A percentile compares a stretch with the other conserved stretches of the same genome.
phyloP scores from a whole-genome alignment of 805 yeast genomes.

The Ascoidea rubescens region DNA sequence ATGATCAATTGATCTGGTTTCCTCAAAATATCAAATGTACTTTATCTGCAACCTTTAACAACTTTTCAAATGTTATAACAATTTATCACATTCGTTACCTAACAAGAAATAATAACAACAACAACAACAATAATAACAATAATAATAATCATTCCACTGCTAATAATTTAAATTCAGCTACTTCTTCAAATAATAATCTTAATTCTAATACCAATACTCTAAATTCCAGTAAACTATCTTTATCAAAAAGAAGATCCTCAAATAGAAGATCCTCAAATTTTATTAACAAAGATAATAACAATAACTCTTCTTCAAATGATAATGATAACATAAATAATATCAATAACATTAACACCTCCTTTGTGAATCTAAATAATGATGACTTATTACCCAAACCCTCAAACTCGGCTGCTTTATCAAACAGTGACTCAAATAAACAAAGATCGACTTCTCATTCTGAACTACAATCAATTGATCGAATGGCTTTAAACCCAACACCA shows the following conservation, averaged over 20 bases:
- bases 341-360: not conserved
- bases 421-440: conserved; percentile 1
- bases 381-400: conserved; percentile 13
- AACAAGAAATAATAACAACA: conserved; percentile 7
- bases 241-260: not conserved
- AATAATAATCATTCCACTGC: not conserved
- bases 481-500: conserved; percentile 22
- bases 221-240: not conserved
- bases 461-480: conserved; percentile 27
- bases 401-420: not conserved
- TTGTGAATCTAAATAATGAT: not conserved
- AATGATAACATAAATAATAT: not conserved
- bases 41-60: conserved; percentile 43
- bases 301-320: not conserved
- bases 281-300: not conserved
- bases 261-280: not conserved
- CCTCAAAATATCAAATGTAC: conserved; percentile 28
- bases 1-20: conserved; percentile 42
- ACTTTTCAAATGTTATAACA: conserved; percentile 27
- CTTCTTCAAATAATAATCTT: not conserved
- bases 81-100: conserved; percentile 44
- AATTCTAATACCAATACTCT: not conserved
- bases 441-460: conserved; percentile 23
- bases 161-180: not conserved
- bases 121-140: conserved; percentile 1